A percentile compares a stretch with the other conserved stretches of the same genome.
Conservation (phyloP, 2,329 filamentous ascomycete species). For the Microascus cirrosus region DNA sequence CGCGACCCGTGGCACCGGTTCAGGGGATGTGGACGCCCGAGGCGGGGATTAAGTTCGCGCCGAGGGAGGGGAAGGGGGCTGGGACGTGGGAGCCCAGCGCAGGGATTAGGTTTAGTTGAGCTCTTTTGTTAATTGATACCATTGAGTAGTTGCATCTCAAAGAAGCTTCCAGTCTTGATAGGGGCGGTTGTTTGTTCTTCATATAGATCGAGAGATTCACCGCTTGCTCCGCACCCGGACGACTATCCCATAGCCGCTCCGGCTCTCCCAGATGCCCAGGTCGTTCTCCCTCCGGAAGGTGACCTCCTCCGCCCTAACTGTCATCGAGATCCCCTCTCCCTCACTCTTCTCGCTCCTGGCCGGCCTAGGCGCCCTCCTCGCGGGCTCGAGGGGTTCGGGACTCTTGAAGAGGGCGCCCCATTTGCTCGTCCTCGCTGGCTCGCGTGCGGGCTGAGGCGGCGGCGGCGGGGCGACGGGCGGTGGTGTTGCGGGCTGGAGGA, state of each 20-base stretch:
- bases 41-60: conserved; percentile 68
- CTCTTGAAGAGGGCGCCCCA: conserved; percentile 23
- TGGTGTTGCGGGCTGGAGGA: conserved; percentile 24
- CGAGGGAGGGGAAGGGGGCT: neutral
- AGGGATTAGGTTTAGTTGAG: conserved; percentile 4
- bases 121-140: neutral
- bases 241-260: conserved; percentile 37
- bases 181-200: no score
- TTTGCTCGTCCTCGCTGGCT: conserved; percentile 19
- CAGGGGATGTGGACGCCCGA: conserved; percentile 64
- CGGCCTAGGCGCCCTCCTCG: neutral
- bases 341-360: neutral
- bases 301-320: conserved; percentile 31
- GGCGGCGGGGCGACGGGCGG: conserved; percentile 6
- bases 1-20: conserved; percentile 29
- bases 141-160: no score
- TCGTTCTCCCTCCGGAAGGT: conserved; percentile 39
- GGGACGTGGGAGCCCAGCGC: conserved; percentile 5
- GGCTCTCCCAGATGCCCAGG: conserved; percentile 39
- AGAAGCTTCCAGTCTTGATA: no score
- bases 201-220: neutral
- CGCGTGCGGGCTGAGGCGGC: conserved; percentile 17
- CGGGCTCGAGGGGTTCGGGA: conserved; percentile 7
- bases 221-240: conserved; percentile 21
- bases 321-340: conserved; percentile 23